phyloP scores from a whole-genome alignment of 306 rosid genomes.

The Castanospermum australe region DNA sequence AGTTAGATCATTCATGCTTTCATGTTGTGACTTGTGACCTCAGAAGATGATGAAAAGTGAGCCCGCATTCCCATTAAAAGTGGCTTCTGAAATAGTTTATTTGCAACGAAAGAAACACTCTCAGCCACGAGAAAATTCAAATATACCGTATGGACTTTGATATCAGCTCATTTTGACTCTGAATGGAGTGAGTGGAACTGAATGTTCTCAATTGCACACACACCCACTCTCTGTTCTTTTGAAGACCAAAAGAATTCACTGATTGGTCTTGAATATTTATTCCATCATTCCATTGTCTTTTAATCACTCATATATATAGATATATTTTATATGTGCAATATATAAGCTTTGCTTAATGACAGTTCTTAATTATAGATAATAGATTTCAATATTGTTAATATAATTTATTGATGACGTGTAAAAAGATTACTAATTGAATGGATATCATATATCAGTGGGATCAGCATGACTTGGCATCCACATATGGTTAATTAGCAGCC shows the following conservation, averaged over 20 bases:
- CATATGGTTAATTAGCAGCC: neutral
- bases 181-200: conserved; percentile 39
- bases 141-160: conserved; percentile 7
- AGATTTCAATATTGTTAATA: neutral
- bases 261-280: neutral
- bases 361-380: neutral
- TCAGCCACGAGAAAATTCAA: conserved; percentile 14
- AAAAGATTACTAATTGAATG: conserved; percentile 8
- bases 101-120: conserved; percentile 12
- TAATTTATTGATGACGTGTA: neutral
- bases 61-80: conserved; percentile 27
- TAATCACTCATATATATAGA: neutral
- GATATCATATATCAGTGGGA: neutral
- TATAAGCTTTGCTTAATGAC: neutral
- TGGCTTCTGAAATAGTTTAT: conserved; percentile 39
- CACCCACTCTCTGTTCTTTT: neutral
- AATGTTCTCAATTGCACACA: conserved; percentile 5
- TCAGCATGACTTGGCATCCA: neutral
- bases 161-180: conserved; percentile 57
- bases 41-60: conserved; percentile 42
- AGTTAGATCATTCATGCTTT: conserved; percentile 2
- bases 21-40: conserved; percentile 34
- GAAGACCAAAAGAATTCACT: conserved; percentile 15
- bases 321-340: neutral
- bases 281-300: conserved; percentile 20